Evolutionary conservation across 73 alveolate genomes (phyloP).

Genomic region (Paramecium octaurelia): DNA sequence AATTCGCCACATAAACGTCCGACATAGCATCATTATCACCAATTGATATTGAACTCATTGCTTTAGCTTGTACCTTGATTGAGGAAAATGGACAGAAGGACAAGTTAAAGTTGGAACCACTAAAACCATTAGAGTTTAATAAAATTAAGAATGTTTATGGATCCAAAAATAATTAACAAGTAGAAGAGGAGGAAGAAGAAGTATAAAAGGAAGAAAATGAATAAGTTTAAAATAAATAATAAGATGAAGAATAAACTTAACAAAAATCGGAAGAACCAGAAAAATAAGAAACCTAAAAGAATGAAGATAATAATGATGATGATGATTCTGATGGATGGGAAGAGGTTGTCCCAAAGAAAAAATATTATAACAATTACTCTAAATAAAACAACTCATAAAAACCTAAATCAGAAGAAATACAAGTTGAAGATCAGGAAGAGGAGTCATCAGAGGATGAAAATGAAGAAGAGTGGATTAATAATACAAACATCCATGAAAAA

Average conservation of each 20-base stretch:
- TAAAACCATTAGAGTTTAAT: slow-evolving; percentile 50
- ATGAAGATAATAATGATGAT: not conserved
- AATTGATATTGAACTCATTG: slow-evolving; percentile 53
- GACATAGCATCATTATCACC: slow-evolving; percentile 49
- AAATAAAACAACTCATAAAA: not conserved
- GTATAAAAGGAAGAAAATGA: not conserved
- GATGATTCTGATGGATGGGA: slow-evolving; percentile 52
- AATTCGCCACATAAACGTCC: slow-evolving; percentile 48
- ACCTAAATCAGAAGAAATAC: not conserved
- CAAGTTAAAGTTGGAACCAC: not conserved
- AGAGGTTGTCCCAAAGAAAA: slow-evolving; percentile 53
- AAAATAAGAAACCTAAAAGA: not conserved
- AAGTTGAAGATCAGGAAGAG: slow-evolving; percentile 27
- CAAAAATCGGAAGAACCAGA: not conserved
- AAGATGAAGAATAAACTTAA: not conserved
- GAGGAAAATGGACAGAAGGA: slow-evolving; percentile 32
- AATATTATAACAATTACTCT: not conserved
- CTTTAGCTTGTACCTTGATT: slow-evolving; percentile 35
- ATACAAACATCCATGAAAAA: slow-evolving; percentile 17
- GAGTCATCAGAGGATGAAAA: slow-evolving; percentile 43
- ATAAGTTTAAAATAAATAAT: not conserved
- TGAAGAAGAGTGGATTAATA: slow-evolving; percentile 63
- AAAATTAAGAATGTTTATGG: slow-evolving; percentile 42
- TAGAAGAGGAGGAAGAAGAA: not conserved
- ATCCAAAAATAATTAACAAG: not conserved